Evolutionary conservation across 2,329 filamentous ascomycete genomes (phyloP).

Genomic region (Chaetomium sp.): DNA sequence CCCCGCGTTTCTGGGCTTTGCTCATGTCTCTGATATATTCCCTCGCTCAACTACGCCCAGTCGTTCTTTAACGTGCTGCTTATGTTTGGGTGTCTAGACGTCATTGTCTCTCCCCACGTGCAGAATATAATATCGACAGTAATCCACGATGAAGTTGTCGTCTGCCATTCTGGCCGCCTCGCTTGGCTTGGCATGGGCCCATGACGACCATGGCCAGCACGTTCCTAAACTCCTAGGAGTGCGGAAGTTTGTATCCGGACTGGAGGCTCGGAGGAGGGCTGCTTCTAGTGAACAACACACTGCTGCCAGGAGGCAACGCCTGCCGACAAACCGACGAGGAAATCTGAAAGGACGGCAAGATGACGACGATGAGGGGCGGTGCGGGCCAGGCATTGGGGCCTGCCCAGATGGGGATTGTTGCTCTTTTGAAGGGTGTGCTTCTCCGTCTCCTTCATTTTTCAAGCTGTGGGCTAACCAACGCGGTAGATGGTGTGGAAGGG

Average conservation of each 20-base stretch:
- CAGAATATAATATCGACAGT: slow-evolving; percentile 22
- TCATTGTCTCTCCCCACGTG: slow-evolving; percentile 6
- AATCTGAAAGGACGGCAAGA: slow-evolving; percentile 30
- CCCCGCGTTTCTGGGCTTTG: slow-evolving; percentile 22
- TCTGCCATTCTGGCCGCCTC: slow-evolving; percentile 35
- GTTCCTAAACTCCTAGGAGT: slow-evolving; percentile 37
- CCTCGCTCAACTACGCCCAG: not conserved
- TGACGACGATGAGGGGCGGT: slow-evolving; percentile 34
- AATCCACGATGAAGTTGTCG: slow-evolving; percentile 35
- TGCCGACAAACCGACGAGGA: slow-evolving; percentile 12
- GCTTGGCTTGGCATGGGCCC: slow-evolving; percentile 35
- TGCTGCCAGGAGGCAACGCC: slow-evolving; percentile 8
- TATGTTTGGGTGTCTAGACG: slow-evolving; percentile 2
- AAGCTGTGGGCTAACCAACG: slow-evolving; percentile 22
- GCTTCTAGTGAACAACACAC: slow-evolving; percentile 1
- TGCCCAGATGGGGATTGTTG: slow-evolving; percentile 42
- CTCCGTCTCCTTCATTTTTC: not conserved
- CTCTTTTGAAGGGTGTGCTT: slow-evolving; percentile 39
- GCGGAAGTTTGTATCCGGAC: slow-evolving; percentile 35
- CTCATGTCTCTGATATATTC: slow-evolving; percentile 10
- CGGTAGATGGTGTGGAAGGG: slow-evolving; percentile 57
- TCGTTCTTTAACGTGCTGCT: slow-evolving; percentile 10
- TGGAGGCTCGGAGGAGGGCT: slow-evolving; percentile 25
- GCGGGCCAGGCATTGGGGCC: slow-evolving; percentile 37
- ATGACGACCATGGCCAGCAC: slow-evolving; percentile 35